Evolutionary conservation across 768 basidiomycete species (phyloP), one percentile per base, ranked within the genome.

Genomic region (Serpula lacrymans): DNA sequence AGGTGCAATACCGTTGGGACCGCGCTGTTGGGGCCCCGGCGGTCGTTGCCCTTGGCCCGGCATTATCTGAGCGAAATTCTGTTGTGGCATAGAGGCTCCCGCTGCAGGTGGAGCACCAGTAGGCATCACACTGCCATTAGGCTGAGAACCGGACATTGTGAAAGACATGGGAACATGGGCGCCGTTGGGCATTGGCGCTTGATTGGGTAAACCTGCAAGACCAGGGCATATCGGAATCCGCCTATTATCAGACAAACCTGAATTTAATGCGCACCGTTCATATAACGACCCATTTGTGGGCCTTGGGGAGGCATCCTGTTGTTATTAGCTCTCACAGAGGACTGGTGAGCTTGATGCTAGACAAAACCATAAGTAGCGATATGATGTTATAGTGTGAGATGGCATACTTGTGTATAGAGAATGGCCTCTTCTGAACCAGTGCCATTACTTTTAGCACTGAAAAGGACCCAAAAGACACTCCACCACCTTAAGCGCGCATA

Each of bases 401-500:
- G 18, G 64, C 78, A 39, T 49, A 85, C 86, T 66, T 83, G 79
- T 0, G 75, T 80, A 57, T 88, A 88, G 25, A 81, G 43, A 57
- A 87, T 49, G 17, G 83, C 86, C 48, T 88, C 85, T 1, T 87
- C 84, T n/a, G 78, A 57, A 14, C 78, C 81, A 7, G 55, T 58
- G 22, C 76, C 77, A 35, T 73, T 82, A 47, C 82, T 85, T 63
- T 89, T 89, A 33, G 87, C 85, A 10, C 80, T 80, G 57, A 89
- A 90, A 12, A 89, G 66, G 0, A 88, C 81, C 88, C 88, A 90
- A 53, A 90, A 90, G 17, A 90, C 88, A 50, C 80, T 84, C 88
- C 88, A 90, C 88, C 88, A 90, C 58, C 87, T 88, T 49, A 22
- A 41, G 26, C 29, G 20, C 17, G 39, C 20, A 30, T 24, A 52